Percentiles rank a stretch among this genome's conserved stretches.
These are phyloP conservation scores for Ascochyta fabae DNA, from an alignment of 2,329 filamentous ascomycete species.

Conservation along the genomic window DNA sequence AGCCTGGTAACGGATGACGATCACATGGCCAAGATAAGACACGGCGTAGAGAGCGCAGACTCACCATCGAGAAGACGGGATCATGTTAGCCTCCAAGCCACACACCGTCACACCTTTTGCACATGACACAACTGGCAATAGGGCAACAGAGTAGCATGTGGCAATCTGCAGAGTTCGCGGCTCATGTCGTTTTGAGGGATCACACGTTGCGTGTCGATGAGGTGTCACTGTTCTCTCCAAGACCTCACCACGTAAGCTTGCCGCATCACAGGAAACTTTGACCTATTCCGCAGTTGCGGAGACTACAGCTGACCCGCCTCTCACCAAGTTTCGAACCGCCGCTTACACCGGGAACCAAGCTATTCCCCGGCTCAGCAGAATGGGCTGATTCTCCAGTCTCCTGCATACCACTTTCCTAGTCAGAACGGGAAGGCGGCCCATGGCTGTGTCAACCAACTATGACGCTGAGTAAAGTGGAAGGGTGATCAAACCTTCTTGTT, in stretches of 20 bases:
- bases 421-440: not conserved
- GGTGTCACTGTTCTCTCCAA: not conserved
- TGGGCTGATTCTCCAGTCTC: not conserved
- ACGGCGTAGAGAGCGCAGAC: not conserved
- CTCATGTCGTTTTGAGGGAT: not conserved
- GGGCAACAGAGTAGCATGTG: not conserved
- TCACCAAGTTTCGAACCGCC: not conserved
- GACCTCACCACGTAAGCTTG: not conserved
- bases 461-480: not conserved
- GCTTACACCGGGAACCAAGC: not conserved
- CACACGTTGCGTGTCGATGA: not conserved
- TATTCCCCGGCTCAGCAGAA: not conserved
- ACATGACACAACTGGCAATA: not conserved
- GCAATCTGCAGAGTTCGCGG: not conserved
- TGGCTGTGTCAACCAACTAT: not conserved
- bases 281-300: not conserved
- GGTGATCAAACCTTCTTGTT: too few species aligned
- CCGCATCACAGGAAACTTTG: not conserved
- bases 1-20: conserved; percentile 1
- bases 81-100: not conserved
- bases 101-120: not conserved
- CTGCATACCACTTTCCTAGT: not conserved
- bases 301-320: not conserved
- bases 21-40: not conserved
- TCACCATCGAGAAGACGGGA: not conserved